Evolutionary conservation across 805 yeast genomes (phyloP).

Genomic region (Kodamaea lidongshanica): DNA sequence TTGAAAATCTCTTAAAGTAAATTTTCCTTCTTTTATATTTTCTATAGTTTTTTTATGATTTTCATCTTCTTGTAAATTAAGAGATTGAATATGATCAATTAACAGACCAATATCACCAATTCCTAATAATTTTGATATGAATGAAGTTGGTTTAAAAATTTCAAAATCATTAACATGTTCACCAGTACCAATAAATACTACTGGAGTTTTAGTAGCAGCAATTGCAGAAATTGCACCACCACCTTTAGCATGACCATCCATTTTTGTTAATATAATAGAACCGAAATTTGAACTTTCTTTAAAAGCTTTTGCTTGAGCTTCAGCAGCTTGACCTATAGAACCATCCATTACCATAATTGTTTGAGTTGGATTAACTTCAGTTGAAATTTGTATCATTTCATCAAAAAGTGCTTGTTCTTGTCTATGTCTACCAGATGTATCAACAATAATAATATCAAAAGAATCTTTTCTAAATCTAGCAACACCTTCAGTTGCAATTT

Average conservation of each 20-base stretch:
- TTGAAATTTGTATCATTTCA: constrained; percentile 91
- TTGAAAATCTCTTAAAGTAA: constrained; percentile 85
- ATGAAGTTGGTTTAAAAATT: constrained; percentile 81
- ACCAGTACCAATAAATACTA: constrained; percentile 95
- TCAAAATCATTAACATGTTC: constrained; percentile 94
- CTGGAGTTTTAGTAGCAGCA: constrained; percentile 93
- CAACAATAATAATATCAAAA: constrained; percentile 90
- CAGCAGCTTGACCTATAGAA: constrained; percentile 97
- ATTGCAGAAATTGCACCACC: constrained; percentile 99
- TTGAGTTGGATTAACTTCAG: constrained; percentile 86
- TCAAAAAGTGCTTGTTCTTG: constrained; percentile 87
- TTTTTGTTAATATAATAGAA: constrained; percentile 86
- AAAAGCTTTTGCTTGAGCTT: constrained; percentile 88
- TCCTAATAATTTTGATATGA: constrained; percentile 86
- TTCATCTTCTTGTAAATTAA: constrained; percentile 55
- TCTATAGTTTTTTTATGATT: constrained; percentile 88
- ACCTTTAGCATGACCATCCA: constrained; percentile 99
- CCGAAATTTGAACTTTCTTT: constrained; percentile 92
- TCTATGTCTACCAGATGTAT: constrained; percentile 96
- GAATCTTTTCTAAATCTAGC: constrained; percentile 83
- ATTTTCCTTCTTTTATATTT: constrained; percentile 90
- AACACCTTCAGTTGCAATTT: constrained; percentile 88
- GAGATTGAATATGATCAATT: constrained; percentile 86
- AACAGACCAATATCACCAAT: constrained; percentile 93
- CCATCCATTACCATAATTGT: constrained; percentile 98